These are phyloP conservation scores for Acrocalymma vagum DNA, from an alignment of 2,329 filamentous ascomycete genomes.

Conservation along the genomic window DNA sequence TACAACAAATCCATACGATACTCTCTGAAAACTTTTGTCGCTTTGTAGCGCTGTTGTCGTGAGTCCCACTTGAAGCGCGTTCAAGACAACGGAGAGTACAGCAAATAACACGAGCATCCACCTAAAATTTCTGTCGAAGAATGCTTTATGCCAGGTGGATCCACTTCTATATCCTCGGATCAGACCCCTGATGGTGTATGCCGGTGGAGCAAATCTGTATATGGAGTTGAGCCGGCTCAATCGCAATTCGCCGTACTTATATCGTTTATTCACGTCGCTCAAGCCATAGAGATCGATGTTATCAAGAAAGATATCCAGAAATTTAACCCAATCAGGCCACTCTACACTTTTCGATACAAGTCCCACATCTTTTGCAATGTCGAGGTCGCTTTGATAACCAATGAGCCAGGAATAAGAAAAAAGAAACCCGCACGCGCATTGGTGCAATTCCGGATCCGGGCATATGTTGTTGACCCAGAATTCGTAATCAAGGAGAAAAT, in stretches of 20 bases:
- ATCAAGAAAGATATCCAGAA: slow-evolving; percentile 14
- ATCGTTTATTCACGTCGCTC: slow-evolving; percentile 44
- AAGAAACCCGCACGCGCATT: slow-evolving; percentile 23
- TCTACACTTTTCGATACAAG: slow-evolving; percentile 17
- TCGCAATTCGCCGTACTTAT: slow-evolving; percentile 54
- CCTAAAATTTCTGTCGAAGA: slow-evolving; percentile 17
- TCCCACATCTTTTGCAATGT: slow-evolving; percentile 16
- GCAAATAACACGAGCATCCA: slow-evolving; percentile 21
- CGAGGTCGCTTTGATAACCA: slow-evolving; percentile 15
- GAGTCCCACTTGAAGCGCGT: slow-evolving; percentile 23
- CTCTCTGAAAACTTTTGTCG: slow-evolving; percentile 10
- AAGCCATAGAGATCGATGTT: slow-evolving; percentile 11
- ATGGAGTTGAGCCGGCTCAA: slow-evolving; percentile 50
- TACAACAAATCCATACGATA: slow-evolving; percentile 19
- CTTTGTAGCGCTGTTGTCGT: slow-evolving; percentile 13
- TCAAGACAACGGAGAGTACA: slow-evolving; percentile 15
- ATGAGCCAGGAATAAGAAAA: slow-evolving; percentile 28
- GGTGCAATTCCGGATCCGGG: slow-evolving; percentile 13
- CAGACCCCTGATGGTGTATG: slow-evolving; percentile 10
- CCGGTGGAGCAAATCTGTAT: slow-evolving; percentile 10
- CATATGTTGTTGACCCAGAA: slow-evolving; percentile 20
- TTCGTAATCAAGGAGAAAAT: slow-evolving; percentile 14
- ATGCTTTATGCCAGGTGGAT: slow-evolving; percentile 18
- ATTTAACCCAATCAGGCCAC: slow-evolving; percentile 19
- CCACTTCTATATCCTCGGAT: slow-evolving; percentile 12